phyloP scores from a whole-genome alignment of 2,329 filamentous ascomycete species.

The Xylariales sp. region DNA sequence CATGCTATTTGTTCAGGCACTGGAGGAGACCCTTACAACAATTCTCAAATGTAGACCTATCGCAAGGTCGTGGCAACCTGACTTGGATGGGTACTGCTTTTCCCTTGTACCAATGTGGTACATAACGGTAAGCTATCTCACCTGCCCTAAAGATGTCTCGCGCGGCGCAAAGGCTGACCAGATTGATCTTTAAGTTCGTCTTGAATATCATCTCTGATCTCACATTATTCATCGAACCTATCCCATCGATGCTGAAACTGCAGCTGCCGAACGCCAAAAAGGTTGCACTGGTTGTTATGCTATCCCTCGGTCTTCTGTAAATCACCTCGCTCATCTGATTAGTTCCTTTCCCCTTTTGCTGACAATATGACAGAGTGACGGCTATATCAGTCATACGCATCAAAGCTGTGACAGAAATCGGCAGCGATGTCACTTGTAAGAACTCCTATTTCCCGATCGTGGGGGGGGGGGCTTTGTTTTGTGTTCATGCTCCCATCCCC shows the following conservation, averaged over 20 bases:
- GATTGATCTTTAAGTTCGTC: no score
- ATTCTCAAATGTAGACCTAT: conserved; percentile 18
- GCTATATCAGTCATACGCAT: conserved; percentile 22
- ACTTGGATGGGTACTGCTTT: conserved; percentile 12
- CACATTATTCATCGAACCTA: conserved; percentile 30
- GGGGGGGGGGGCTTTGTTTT: no score
- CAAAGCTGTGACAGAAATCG: conserved; percentile 17
- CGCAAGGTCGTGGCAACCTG: conserved; percentile 12
- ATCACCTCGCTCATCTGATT: no score
- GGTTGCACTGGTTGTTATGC: conserved; percentile 21
- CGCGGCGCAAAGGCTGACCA: no score
- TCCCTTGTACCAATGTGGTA: conserved; percentile 20
- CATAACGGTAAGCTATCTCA: conserved; percentile 14
- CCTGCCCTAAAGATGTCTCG: not conserved
- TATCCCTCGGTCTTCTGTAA: conserved; percentile 22
- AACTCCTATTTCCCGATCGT: not conserved
- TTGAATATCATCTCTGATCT: conserved; percentile 30
- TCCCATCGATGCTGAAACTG: conserved; percentile 30
- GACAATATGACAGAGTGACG: conserved; percentile 21
- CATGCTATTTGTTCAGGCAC: conserved; percentile 17
- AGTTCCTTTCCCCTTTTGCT: no score
- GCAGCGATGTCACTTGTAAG: conserved; percentile 20
- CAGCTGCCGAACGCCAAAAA: conserved; percentile 25
- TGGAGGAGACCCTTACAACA: conserved; percentile 17
- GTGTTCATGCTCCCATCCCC: no score